Base-by-base conservation (phyloP, 2,329 filamentous ascomycete species). In the Alternaria burnsii region DNA sequence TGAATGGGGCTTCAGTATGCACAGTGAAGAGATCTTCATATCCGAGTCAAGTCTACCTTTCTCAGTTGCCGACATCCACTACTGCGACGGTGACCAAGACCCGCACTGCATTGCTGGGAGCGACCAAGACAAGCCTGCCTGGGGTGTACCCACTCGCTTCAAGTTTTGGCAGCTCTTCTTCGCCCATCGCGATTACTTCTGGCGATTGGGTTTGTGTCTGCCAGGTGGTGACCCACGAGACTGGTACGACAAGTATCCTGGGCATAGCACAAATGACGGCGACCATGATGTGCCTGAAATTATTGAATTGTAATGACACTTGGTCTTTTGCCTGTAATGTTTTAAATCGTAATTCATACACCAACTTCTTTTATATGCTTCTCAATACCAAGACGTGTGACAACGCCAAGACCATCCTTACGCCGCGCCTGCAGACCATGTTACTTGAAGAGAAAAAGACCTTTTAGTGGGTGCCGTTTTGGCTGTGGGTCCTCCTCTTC, bases 171-270 rank as follows among this genome's bases (percentile, higher is more conserved):
- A 97, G 79, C 82, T 97, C 8, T 90, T 98, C 74, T 97, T 96
- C 78, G 91, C 94, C 1, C 95, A 99, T 80, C 84, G 95, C 40
- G 95, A 99, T 80, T 99, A 99, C 78, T 98, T 99, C 79, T 97
- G 93, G 92, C 86, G 95, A 58, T 79, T 99, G 54, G 95, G 95
- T 0, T 81, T 98, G 32, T 99, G 95, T 80, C 83, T 97, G 2
- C 94, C 94, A 0, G 91, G 91, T 12, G 91, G 91, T 12, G 89
- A 91, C 74, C 89, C 89, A 3, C 82, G 83, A 46, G 86, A 91
- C 68, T 91, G 89, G 89, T 86, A 76, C 18, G 81, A 85, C 62
- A 82, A 84, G 46, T 76, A 78, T 60, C 71, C 74, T 1, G 68
- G 68, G 42, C 62, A 64, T 41, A 60, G 52, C 18, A 59, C 58